Evolutionary conservation across 2,329 filamentous ascomycete species (phyloP), one percentile per base, ranked within the genome.

Genomic region (Arthrobotrys iridis): DNA sequence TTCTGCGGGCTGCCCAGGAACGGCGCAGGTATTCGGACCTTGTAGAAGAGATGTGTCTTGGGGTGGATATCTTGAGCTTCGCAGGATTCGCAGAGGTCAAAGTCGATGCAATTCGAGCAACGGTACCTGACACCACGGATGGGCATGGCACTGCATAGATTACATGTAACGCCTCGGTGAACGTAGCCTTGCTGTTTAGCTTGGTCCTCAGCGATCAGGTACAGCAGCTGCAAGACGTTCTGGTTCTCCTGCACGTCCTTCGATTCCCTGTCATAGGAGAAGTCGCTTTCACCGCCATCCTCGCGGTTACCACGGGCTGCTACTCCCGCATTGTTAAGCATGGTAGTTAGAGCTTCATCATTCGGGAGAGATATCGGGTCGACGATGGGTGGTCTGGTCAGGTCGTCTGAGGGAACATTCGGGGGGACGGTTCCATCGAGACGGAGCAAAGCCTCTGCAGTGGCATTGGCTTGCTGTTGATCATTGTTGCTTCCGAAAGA

Each of bases 11-110:
- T 85, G 2, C 91, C 91, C 67, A 97, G 89, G 28, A 93, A 91
- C 0, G 93, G 93, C 0, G 93, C 91, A 0, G 95, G 95, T 8
- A 98, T 90, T 65, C 90, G 90, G 80, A 99, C 91, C 82, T 98
- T 98, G 86, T 96, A 96, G 83, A 99, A 98, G 48, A 98, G 88
- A 82, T 99, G 95, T 0, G 93, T 97, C 82, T 94, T 96, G 80
- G 87, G 89, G 81, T 97, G 94, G 3, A 91, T 88, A 70, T 84
- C 82, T 78, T 85, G 83, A 13, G 87, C 85, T 83, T 99, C 94
- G 83, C 95, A 99, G 5, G 90, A 90, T 81, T 97, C 93, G 84
- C 95, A 99, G 1, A 99, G 88, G 81, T 99, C 95, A 81, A 93
- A 98, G 82, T 99, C 94, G 77, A 92, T 89, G 81, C 95, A 99